Conservation (phyloP, 345 rosid species). For the Salix koriyanagi region DNA sequence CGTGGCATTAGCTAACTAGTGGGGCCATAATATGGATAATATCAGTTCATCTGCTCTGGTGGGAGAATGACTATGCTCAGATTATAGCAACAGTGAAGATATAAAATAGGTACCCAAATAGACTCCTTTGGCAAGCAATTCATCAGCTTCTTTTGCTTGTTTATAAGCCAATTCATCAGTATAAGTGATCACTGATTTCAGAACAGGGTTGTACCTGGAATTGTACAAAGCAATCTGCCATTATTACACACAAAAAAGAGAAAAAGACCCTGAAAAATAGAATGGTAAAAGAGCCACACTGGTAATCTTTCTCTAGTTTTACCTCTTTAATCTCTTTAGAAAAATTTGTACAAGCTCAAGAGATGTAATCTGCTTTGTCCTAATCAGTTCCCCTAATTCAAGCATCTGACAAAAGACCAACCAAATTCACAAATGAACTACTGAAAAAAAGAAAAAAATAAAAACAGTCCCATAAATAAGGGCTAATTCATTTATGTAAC, state of each 20-base stretch:
- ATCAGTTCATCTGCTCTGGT: background rate
- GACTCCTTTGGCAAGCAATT: slow-evolving; percentile 67
- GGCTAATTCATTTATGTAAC: background rate
- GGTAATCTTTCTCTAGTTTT: background rate
- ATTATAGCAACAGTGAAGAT: background rate
- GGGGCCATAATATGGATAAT: background rate
- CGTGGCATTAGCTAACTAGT: background rate
- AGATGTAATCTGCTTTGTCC: slow-evolving; percentile 67
- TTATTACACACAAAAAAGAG: background rate
- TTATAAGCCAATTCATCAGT: slow-evolving; percentile 74
- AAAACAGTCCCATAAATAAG: background rate
- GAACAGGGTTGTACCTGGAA: slow-evolving; percentile 60
- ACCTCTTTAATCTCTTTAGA: slow-evolving; percentile 67
- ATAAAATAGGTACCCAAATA: slow-evolving; percentile 51
- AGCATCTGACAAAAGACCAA: slow-evolving; percentile 47
- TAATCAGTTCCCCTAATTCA: slow-evolving; percentile 75
- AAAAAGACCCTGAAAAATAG: background rate
- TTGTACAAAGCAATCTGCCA: slow-evolving; percentile 18
- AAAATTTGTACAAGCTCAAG: slow-evolving; percentile 56
- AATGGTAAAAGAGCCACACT: background rate
- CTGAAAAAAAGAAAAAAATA: background rate
- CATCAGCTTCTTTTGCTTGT: slow-evolving; percentile 84
- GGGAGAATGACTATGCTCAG: background rate
- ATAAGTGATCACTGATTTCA: slow-evolving; percentile 66
- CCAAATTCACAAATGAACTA: background rate